Conservation (phyloP, 805 yeast genomes). For the Candida lessepsii region DNA sequence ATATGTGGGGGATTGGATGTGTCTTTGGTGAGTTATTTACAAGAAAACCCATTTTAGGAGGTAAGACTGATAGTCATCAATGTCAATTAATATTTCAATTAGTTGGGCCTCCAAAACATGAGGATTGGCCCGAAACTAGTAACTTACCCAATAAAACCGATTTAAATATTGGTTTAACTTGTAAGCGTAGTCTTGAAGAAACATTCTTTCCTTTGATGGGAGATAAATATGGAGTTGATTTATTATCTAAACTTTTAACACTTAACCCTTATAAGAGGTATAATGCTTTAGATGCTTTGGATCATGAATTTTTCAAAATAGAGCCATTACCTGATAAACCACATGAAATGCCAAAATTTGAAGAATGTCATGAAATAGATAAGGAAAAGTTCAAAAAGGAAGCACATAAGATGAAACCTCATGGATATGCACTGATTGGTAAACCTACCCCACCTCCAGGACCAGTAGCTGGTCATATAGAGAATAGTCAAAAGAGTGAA, state of each 20-base stretch:
- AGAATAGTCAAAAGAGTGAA: not conserved
- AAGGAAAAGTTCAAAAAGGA: slow-evolving; percentile 52
- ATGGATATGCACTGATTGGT: not conserved
- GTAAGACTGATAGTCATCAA: slow-evolving; percentile 84
- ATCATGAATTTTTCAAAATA: slow-evolving; percentile 63
- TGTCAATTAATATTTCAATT: slow-evolving; percentile 76
- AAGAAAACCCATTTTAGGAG: slow-evolving; percentile 79
- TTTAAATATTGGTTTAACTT: slow-evolving; percentile 44
- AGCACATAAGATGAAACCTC: not conserved
- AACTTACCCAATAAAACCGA: slow-evolving; percentile 56
- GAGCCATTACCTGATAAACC: slow-evolving; percentile 65
- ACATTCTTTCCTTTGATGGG: slow-evolving; percentile 45
- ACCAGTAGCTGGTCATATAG: not conserved
- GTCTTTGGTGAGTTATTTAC: slow-evolving; percentile 89
- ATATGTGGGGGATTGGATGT: slow-evolving; percentile 97
- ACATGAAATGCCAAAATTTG: slow-evolving; percentile 60
- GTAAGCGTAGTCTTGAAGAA: slow-evolving; percentile 46
- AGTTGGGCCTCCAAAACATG: slow-evolving; percentile 72
- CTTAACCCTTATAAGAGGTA: slow-evolving; percentile 72
- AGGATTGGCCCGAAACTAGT: slow-evolving; percentile 60
- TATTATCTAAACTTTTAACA: slow-evolving; percentile 60
- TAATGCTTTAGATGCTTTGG: slow-evolving; percentile 77
- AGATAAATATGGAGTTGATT: slow-evolving; percentile 48
- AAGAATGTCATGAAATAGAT: slow-evolving; percentile 89
- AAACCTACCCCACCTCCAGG: slow-evolving; percentile 3